A percentile compares a stretch with the other conserved stretches of the same genome.
Conservation (phyloP, 176 grass and related monocot genomes). For the Oryza longistaminata region DNA sequence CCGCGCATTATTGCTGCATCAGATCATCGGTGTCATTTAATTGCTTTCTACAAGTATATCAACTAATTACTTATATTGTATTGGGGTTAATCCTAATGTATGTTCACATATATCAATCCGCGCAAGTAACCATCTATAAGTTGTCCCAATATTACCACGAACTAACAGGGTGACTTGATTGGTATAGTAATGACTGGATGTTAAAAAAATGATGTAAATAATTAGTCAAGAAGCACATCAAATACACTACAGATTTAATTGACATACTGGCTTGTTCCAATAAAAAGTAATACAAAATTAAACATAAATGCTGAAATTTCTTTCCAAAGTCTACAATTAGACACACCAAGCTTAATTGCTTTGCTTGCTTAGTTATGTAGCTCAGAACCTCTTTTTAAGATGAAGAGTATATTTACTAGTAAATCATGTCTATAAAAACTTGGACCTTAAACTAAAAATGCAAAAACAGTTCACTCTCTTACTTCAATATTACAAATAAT, state of each 20-base stretch:
- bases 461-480: neutral
- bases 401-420: neutral
- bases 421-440: neutral
- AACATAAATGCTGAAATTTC: neutral
- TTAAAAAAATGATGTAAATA: neutral
- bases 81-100: too few species aligned
- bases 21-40: too few species aligned
- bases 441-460: neutral
- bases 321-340: too few species aligned
- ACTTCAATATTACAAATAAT: neutral
- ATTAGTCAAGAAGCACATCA: neutral
- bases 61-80: too few species aligned
- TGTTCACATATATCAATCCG: too few species aligned
- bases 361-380: too few species aligned
- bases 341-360: too few species aligned
- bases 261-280: neutral
- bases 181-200: neutral
- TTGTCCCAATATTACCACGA: neutral
- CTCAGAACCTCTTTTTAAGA: neutral
- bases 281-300: neutral
- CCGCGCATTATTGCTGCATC: too few species aligned
- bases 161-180: neutral
- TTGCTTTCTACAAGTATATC: too few species aligned
- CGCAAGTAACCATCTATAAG: neutral
- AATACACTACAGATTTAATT: neutral